Percentiles rank a stretch among this genome's conserved stretches.
phyloP scores from a whole-genome alignment of 2,329 filamentous ascomycete genomes.

The Aspergillus sp. region DNA sequence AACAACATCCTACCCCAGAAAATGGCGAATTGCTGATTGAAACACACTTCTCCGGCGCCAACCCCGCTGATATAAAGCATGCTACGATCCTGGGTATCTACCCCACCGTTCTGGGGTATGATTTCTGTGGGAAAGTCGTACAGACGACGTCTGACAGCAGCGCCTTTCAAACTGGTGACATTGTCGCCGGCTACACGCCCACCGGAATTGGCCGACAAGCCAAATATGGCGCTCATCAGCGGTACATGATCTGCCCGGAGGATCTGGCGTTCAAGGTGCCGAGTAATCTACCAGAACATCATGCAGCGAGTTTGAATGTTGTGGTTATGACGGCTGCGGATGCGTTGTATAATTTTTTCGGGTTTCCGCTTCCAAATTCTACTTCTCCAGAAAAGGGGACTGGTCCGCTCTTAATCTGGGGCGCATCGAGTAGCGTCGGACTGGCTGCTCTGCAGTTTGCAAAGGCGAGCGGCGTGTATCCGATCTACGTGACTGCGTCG shows the following conservation, averaged over 20 bases:
- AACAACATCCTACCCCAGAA: background rate
- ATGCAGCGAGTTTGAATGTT: background rate
- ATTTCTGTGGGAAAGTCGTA: slow-evolving; percentile 3
- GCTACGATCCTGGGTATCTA: slow-evolving; percentile 1
- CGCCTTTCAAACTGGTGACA: background rate
- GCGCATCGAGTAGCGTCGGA: slow-evolving; percentile 2
- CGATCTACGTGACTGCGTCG: slow-evolving; percentile 22
- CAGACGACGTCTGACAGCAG: background rate
- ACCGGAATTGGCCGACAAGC: background rate
- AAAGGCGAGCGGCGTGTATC: slow-evolving; percentile 3
- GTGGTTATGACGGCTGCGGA: background rate
- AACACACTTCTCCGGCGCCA: slow-evolving; percentile 1
- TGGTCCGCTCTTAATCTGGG: slow-evolving; percentile 1
- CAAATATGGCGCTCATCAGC: slow-evolving; percentile 1
- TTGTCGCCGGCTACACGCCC: background rate
- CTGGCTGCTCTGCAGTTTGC: slow-evolving; percentile 2
- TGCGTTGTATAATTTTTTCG: background rate
- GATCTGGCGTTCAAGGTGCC: slow-evolving; percentile 2
- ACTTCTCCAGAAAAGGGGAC: background rate
- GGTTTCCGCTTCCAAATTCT: background rate
- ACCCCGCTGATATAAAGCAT: slow-evolving; percentile 4
- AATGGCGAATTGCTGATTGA: background rate
- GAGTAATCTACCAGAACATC: background rate
- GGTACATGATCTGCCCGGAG: background rate
- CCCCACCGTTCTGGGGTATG: slow-evolving; percentile 2